Evolutionary conservation across 2,329 filamentous ascomycete genomes (phyloP).

Genomic region (Sclerotinia subarctica): DNA sequence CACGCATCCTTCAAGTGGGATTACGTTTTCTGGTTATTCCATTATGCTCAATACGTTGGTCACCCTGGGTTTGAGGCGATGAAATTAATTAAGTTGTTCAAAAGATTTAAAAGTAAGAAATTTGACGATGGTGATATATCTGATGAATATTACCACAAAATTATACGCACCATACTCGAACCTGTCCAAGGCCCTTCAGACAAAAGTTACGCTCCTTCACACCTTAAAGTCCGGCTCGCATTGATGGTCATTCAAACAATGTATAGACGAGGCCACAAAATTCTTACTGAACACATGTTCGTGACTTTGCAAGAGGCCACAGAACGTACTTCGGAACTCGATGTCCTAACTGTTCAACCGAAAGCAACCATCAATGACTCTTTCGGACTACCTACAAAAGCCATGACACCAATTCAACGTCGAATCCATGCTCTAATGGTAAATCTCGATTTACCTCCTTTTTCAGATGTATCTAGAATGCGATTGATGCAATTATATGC

Average conservation of each 20-base stretch:
- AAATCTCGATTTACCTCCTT: conserved; percentile 45
- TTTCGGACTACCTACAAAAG: conserved; percentile 28
- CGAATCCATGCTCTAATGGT: conserved; percentile 47
- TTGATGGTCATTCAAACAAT: conserved; percentile 44
- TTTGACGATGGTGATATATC: conserved; percentile 33
- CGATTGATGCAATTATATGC: conserved; percentile 49
- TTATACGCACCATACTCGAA: conserved; percentile 41
- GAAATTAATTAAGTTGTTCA: conserved; percentile 3
- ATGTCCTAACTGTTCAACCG: conserved; percentile 33
- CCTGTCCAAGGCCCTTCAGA: conserved; percentile 17
- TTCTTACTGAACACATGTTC: conserved; percentile 39
- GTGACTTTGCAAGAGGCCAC: conserved; percentile 32
- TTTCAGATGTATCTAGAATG: conserved; percentile 41
- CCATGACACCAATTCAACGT: conserved; percentile 26
- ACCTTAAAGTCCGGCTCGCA: conserved; percentile 36
- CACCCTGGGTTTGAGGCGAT: conserved; percentile 34
- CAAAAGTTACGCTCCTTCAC: conserved; percentile 25
- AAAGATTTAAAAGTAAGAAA: background rate
- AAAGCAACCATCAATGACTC: conserved; percentile 25
- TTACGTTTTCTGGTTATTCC: conserved; percentile 40
- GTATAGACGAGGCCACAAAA: conserved; percentile 42
- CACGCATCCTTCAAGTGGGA: conserved; percentile 37
- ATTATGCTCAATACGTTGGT: conserved; percentile 40
- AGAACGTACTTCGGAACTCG: conserved; percentile 10
- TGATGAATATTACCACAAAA: conserved; percentile 37